Evolutionary conservation across 805 yeast species (phyloP).

Genomic region (Phaffomyces opuntiae): DNA sequence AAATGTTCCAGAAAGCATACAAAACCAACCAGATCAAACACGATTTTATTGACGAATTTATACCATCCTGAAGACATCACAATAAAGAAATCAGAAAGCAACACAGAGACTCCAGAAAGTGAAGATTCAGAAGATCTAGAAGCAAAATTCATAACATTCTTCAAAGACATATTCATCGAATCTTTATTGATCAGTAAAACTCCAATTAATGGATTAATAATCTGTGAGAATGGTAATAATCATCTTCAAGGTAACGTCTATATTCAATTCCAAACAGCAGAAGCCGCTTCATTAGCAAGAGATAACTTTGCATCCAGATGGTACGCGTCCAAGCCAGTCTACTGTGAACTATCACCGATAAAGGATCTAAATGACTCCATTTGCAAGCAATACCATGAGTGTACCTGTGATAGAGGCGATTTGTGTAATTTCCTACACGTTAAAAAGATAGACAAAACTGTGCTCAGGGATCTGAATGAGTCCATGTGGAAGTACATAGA

Average conservation of each 20-base stretch:
- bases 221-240: constrained; percentile 77
- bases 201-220: constrained; percentile 52
- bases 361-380: constrained; percentile 60
- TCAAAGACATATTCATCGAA: constrained; percentile 65
- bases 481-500: constrained; percentile 29
- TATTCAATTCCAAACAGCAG: constrained; percentile 47
- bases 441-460: constrained; percentile 41
- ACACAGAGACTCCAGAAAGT: no score
- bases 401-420: constrained; percentile 69
- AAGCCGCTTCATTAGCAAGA: constrained; percentile 55
- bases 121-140: constrained; percentile 24
- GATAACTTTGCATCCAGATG: constrained; percentile 67
- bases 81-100: no score
- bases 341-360: constrained; percentile 74
- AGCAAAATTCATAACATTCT: constrained; percentile 49
- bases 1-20: constrained; percentile 72
- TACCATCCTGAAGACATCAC: constrained; percentile 47
- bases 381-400: constrained; percentile 69
- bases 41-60: constrained; percentile 58
- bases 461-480: constrained; percentile 35
- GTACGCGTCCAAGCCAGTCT: constrained; percentile 75
- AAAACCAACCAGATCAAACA: constrained; percentile 56
- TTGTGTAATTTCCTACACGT: constrained; percentile 86
- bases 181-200: constrained; percentile 35
- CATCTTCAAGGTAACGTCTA: constrained; percentile 87